phyloP scores from a whole-genome alignment of 495 filamentous ascomycete genomes.

The Pyrenula aspistea region DNA sequence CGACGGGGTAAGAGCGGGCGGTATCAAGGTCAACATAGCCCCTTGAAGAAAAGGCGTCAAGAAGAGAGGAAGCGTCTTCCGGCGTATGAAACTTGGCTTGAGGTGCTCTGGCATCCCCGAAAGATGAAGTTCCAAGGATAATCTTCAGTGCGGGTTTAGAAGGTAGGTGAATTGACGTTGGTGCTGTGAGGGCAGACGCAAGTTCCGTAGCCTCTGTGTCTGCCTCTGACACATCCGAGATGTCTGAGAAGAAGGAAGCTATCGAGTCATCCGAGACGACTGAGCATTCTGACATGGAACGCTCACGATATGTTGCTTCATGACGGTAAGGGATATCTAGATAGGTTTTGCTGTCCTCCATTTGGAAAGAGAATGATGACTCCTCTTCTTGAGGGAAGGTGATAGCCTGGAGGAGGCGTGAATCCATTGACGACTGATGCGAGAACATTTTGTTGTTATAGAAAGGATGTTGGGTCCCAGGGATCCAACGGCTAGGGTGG shows the following conservation, averaged over 20 bases:
- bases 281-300: neutral
- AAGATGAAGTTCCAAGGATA: neutral
- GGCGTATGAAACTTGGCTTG: conserved; percentile 9
- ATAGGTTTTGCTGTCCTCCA: neutral
- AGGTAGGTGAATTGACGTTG: neutral
- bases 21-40: conserved; percentile 15
- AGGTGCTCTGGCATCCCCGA: conserved; percentile 3
- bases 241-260: neutral
- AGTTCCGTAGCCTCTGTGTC: neutral
- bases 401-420: neutral
- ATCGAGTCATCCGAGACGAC: neutral
- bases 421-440: neutral
- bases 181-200: neutral
- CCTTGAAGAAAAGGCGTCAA: conserved; percentile 11
- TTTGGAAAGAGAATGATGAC: neutral
- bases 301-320: neutral
- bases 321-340: neutral
- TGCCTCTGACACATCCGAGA: neutral
- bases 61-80: conserved; percentile 8
- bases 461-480: neutral
- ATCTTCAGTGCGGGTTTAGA: neutral
- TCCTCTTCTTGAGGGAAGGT: neutral
- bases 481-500: neutral
- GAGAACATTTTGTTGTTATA: neutral
- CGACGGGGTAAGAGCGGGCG: conserved; percentile 12